Conservation (phyloP, 1,139 yeast genomes). For the Yamadazyma spencermartinsiae region DNA sequence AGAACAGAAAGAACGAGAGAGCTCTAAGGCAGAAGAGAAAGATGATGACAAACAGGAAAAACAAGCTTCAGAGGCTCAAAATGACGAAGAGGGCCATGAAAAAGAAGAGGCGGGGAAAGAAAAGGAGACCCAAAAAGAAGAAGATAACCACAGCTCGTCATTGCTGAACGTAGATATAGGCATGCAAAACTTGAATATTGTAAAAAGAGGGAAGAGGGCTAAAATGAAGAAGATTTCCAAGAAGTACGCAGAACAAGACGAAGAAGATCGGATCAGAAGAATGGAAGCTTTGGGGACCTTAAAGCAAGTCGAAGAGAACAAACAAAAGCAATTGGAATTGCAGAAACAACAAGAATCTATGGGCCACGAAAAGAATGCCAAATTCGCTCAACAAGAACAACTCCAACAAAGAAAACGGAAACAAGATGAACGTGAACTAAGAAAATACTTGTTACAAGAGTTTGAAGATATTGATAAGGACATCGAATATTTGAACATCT, state of each 20-base stretch:
- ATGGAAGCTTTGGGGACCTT: conserved; percentile 84
- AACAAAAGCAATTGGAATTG: conserved; percentile 26
- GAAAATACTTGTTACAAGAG: conserved; percentile 43
- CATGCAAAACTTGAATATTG: conserved; percentile 17
- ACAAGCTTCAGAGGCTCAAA: conserved; percentile 14
- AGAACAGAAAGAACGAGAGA: conserved; percentile 14
- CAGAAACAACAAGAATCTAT: conserved; percentile 29
- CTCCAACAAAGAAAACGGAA: conserved; percentile 38
- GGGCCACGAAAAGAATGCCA: conserved; percentile 16
- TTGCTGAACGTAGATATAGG: conserved; percentile 4
- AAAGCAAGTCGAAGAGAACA: conserved; percentile 56
- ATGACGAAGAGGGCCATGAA: conserved; percentile 12
- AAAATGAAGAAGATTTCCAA: conserved; percentile 79
- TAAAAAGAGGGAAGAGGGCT: conserved; percentile 76
- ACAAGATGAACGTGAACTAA: conserved; percentile 52
- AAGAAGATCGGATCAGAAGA: conserved; percentile 72
- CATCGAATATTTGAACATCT: conserved; percentile 36
- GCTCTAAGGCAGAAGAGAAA: conserved; percentile 12
- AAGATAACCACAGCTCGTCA: not conserved
- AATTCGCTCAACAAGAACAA: conserved; percentile 29
- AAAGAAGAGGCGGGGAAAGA: conserved; percentile 5
- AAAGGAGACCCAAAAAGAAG: conserved; percentile 6
- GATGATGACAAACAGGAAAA: conserved; percentile 12
- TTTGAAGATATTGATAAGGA: conserved; percentile 33
- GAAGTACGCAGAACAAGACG: conserved; percentile 90